Conservation (phyloP, 345 rosid genomes). For the Salix arbutifolia region DNA sequence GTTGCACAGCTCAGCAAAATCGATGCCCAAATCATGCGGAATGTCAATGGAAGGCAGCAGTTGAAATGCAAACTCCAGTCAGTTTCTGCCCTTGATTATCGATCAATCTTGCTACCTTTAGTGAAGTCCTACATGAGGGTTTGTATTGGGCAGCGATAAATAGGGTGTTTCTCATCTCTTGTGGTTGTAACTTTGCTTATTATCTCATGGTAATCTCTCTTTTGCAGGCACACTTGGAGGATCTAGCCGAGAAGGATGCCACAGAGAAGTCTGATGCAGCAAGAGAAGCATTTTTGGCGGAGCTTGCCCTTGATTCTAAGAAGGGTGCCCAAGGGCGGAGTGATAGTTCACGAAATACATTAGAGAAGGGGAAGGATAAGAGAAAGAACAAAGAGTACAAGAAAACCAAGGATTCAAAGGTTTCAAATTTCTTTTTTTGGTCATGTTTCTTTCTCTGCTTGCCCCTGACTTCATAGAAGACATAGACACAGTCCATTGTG, state of each 20-base stretch:
- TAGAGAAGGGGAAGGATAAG: conserved; percentile 81
- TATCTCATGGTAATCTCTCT: neutral
- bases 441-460: conserved; percentile 3
- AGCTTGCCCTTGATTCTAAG: conserved; percentile 87
- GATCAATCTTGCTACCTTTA: conserved; percentile 56
- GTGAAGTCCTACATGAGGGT: conserved; percentile 84
- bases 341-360: conserved; percentile 50
- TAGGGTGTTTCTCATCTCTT: conserved; percentile 12
- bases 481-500: neutral
- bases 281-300: conserved; percentile 89
- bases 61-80: conserved; percentile 77
- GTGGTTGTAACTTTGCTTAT: neutral
- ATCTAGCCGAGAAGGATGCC: conserved; percentile 90
- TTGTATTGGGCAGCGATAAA: conserved; percentile 27
- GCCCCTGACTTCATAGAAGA: conserved; percentile 1
- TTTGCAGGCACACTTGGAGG: conserved; percentile 74
- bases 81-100: conserved; percentile 67
- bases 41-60: conserved; percentile 69
- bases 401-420: conserved; percentile 77
- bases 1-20: conserved; percentile 71
- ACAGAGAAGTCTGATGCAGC: conserved; percentile 97
- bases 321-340: conserved; percentile 57
- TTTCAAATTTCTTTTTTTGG: conserved; percentile 20
- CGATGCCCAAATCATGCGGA: conserved; percentile 71
- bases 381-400: conserved; percentile 65